Evolutionary conservation across 2,329 filamentous ascomycete genomes (phyloP).

Genomic region (Calonectria naviculata): DNA sequence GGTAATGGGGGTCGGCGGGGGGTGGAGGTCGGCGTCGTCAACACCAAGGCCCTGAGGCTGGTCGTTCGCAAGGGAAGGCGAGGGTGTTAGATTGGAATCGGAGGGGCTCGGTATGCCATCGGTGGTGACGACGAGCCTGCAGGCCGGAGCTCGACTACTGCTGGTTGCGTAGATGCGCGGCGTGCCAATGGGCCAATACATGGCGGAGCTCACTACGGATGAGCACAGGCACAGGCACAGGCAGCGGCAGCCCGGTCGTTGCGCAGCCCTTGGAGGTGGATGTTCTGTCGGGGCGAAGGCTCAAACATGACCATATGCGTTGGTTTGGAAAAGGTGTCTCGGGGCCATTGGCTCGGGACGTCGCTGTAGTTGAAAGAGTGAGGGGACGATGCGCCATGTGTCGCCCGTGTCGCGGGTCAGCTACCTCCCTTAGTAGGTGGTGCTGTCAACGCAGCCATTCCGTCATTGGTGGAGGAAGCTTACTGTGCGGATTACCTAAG

Average conservation of each 20-base stretch:
- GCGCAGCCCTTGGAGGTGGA: constrained; percentile 30
- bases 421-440: constrained; percentile 18
- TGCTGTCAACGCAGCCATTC: constrained; percentile 10
- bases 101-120: constrained; percentile 64
- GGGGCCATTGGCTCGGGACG: constrained; percentile 36
- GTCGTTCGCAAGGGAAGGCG: constrained; percentile 27
- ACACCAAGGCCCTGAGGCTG: constrained; percentile 39
- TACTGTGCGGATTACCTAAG: constrained; percentile 7
- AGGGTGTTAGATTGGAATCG: constrained; percentile 37
- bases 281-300: constrained; percentile 28
- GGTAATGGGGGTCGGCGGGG: constrained; percentile 61
- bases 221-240: constrained; percentile 13
- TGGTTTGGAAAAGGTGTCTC: constrained; percentile 26
- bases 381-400: constrained; percentile 25
- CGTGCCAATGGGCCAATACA: constrained; percentile 93
- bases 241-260: constrained; percentile 24
- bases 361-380: constrained; percentile 21
- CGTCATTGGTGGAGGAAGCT: constrained; percentile 16
- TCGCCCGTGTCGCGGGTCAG: constrained; percentile 28
- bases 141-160: constrained; percentile 67
- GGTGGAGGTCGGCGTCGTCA: constrained; percentile 49
- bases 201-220: constrained; percentile 56
- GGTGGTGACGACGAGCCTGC: constrained; percentile 65
- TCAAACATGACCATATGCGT: constrained; percentile 41
- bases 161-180: constrained; percentile 85